Conservation (phyloP, 306 rosid species). For the Inga leiocalycina region DNA sequence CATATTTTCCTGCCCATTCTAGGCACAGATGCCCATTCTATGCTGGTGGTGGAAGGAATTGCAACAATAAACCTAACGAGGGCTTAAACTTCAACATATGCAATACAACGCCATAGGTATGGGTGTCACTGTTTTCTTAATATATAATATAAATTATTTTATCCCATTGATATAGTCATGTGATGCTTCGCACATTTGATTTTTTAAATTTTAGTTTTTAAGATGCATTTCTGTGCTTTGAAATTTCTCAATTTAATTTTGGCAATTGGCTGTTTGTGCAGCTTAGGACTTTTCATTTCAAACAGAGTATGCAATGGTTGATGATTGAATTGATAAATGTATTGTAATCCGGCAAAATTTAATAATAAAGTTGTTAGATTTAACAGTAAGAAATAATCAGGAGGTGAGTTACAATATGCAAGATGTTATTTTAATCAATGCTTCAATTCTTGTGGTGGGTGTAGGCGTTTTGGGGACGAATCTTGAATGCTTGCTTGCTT, state of each 20-base stretch:
- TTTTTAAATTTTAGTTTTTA: not conserved
- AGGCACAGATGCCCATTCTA: not conserved
- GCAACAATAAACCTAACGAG: constrained; percentile 50
- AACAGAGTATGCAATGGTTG: not conserved
- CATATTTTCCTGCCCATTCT: too few relatives aligned
- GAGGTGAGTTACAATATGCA: not conserved
- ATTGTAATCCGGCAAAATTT: not conserved
- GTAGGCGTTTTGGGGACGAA: not conserved
- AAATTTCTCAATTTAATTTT: not conserved
- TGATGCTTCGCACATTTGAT: not conserved
- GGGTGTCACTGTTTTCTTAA: not conserved
- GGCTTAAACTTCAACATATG: constrained; percentile 69
- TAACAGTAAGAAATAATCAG: not conserved
- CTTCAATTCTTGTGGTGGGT: not conserved
- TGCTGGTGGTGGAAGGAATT: constrained; percentile 37
- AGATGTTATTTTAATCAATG: not conserved
- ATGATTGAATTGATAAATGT: constrained; percentile 7
- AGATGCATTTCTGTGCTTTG: not conserved
- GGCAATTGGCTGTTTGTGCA: not conserved
- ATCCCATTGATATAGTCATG: constrained; percentile 4
- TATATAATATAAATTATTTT: not conserved
- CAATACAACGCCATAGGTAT: constrained; percentile 68
- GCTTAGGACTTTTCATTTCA: not conserved
- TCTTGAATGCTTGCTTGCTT: constrained; percentile 11
- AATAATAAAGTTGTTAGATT: not conserved